Evolutionary conservation across 495 filamentous ascomycete genomes (phyloP).

Genomic region (Aspergillus biplanus): DNA sequence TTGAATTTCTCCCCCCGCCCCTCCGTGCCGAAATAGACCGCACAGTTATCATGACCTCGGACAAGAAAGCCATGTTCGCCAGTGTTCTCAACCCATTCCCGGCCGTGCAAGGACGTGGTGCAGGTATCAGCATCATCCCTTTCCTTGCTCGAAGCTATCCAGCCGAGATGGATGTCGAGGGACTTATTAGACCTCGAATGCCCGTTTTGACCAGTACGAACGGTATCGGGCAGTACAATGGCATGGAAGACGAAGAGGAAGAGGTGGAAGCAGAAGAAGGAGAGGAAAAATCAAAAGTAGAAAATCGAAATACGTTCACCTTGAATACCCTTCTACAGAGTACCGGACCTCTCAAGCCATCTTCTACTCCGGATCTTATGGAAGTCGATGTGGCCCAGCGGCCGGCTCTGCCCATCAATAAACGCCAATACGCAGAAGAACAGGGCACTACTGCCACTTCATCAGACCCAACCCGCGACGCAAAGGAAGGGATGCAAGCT

Average conservation of each 20-base stretch:
- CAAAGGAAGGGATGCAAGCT: conserved; percentile 24
- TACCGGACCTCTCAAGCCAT: conserved; percentile 34
- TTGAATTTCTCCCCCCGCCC: conserved; percentile 62
- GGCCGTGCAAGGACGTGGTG: conserved; percentile 56
- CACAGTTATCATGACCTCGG: conserved; percentile 69
- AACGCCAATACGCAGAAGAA: conserved; percentile 42
- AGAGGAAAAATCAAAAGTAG: conserved; percentile 14
- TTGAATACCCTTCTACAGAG: conserved; percentile 16
- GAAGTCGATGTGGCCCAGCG: conserved; percentile 20
- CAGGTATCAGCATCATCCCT: conserved; percentile 72
- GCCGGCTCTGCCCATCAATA: conserved; percentile 28
- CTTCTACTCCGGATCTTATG: conserved; percentile 26
- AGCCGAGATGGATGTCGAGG: conserved; percentile 66
- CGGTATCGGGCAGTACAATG: conserved; percentile 32
- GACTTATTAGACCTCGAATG: conserved; percentile 69
- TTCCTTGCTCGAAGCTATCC: conserved; percentile 67
- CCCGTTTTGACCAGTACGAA: conserved; percentile 49
- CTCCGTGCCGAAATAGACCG: conserved; percentile 74
- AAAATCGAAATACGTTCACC: too few species aligned
- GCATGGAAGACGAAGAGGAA: conserved; percentile 43
- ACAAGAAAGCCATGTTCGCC: conserved; percentile 72
- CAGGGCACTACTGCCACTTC: conserved; percentile 13
- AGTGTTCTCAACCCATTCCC: conserved; percentile 77
- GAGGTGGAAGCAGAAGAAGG: conserved; percentile 45
- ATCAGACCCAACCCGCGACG: neutral